Evolutionary conservation across 768 basidiomycete genomes (phyloP).

Genomic region (Kondoa malvinella): DNA sequence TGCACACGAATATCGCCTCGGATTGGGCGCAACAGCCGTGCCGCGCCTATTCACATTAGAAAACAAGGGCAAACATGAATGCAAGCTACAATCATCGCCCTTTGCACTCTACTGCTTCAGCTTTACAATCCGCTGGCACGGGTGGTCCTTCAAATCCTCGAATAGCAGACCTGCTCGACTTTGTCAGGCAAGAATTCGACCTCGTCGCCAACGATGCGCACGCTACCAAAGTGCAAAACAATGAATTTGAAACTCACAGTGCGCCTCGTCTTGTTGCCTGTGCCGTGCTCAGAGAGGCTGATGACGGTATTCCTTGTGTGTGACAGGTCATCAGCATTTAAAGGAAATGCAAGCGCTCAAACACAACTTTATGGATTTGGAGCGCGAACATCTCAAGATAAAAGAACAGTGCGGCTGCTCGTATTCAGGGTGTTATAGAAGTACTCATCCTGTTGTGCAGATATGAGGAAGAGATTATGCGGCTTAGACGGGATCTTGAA

Average conservation of each 20-base stretch:
- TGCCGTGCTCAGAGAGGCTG: neutral
- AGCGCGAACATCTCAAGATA: conserved; percentile 60
- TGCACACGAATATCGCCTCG: too few species aligned
- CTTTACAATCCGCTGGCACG: neutral
- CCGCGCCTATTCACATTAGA: neutral
- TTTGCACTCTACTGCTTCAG: neutral
- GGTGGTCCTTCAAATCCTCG: conserved; percentile 3
- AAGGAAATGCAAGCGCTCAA: conserved; percentile 79
- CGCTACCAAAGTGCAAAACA: conserved; percentile 56
- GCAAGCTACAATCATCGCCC: neutral
- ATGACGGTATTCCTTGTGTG: neutral
- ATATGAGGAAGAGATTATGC: conserved; percentile 26
- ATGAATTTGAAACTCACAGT: conserved; percentile 84
- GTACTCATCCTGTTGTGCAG: conserved; percentile 1
- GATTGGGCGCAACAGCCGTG: too few species aligned
- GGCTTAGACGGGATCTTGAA: conserved; percentile 27
- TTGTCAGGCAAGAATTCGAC: conserved; percentile 71
- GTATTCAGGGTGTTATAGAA: too few species aligned
- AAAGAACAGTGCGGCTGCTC: conserved; percentile 20
- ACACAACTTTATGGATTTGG: conserved; percentile 77
- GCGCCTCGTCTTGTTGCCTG: conserved; percentile 27
- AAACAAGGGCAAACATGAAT: neutral
- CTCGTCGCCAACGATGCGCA: conserved; percentile 49
- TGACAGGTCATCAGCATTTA: conserved; percentile 45
- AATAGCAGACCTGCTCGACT: conserved; percentile 53